Evolutionary conservation across 345 rosid genomes (phyloP).

Genomic region (Murraya koenigii): DNA sequence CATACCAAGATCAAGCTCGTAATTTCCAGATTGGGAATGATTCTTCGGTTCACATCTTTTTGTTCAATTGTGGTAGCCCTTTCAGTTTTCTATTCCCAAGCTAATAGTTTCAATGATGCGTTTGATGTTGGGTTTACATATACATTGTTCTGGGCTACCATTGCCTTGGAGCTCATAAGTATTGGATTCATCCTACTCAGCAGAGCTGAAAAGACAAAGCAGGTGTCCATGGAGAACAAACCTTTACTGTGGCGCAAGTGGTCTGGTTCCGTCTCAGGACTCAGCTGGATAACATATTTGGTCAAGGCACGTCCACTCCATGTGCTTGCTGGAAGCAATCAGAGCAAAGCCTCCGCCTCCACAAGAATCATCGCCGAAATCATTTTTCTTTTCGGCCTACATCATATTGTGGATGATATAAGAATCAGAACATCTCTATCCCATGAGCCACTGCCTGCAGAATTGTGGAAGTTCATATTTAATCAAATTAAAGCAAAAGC

Average conservation of each 20-base stretch:
- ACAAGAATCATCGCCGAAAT: no score
- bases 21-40: slow-evolving; percentile 27
- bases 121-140: slow-evolving; percentile 55
- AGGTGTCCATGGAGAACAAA: slow-evolving; percentile 4
- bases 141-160: slow-evolving; percentile 42
- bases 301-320: background rate
- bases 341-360: no score
- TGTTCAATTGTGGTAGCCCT: slow-evolving; percentile 33
- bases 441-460: background rate
- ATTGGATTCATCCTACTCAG: no score
- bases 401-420: background rate
- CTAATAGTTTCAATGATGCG: slow-evolving; percentile 18
- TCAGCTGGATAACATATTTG: background rate
- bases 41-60: slow-evolving; percentile 30
- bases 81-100: slow-evolving; percentile 27
- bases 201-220: background rate
- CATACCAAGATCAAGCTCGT: slow-evolving; percentile 50
- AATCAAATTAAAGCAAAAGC: background rate
- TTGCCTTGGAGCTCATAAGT: slow-evolving; percentile 42
- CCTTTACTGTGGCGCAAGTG: slow-evolving; percentile 4
- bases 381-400: background rate
- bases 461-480: background rate
- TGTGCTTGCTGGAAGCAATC: background rate
- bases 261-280: no score
- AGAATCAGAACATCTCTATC: background rate